A percentile compares a stretch with the other conserved stretches of the same genome.
These are phyloP conservation scores for Trametes punicea DNA, from an alignment of 768 basidiomycete species.

Conservation along the genomic window DNA sequence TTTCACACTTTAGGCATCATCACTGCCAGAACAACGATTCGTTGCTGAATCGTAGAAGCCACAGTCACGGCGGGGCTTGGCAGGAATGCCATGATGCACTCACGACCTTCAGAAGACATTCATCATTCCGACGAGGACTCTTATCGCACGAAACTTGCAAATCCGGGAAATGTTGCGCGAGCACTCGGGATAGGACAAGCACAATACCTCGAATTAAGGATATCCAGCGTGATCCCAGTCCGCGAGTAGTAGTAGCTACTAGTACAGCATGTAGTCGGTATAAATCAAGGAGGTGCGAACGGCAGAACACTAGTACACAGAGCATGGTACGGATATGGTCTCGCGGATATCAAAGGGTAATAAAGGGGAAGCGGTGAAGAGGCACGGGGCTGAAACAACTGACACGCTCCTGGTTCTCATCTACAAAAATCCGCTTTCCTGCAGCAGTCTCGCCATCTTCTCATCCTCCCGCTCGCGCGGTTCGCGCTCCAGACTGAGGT, in stretches of 20 bases:
- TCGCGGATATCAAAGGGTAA: constrained; percentile 2
- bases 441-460: constrained; percentile 87
- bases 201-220: constrained; percentile 16
- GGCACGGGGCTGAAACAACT: not conserved
- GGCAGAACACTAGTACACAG: constrained; percentile 20
- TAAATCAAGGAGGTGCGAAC: constrained; percentile 16
- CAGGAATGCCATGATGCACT: too few species aligned
- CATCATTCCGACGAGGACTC: too few species aligned
- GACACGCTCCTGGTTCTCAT: not conserved
- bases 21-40: too few species aligned
- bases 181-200: not conserved
- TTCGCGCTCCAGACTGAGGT: constrained; percentile 81
- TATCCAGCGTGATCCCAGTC: constrained; percentile 21
- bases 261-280: constrained; percentile 23
- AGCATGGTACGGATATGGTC: constrained; percentile 17
- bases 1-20: too few species aligned
- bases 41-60: too few species aligned
- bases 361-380: not conserved
- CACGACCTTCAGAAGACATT: too few species aligned
- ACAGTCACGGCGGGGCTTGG: too few species aligned
- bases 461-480: constrained; percentile 95
- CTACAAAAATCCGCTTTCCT: constrained; percentile 73
- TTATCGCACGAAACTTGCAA: too few species aligned
- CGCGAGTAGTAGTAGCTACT: constrained; percentile 22
- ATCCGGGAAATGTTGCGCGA: too few species aligned